Evolutionary conservation across 345 rosid species (phyloP).

Genomic region (Populus alba): DNA sequence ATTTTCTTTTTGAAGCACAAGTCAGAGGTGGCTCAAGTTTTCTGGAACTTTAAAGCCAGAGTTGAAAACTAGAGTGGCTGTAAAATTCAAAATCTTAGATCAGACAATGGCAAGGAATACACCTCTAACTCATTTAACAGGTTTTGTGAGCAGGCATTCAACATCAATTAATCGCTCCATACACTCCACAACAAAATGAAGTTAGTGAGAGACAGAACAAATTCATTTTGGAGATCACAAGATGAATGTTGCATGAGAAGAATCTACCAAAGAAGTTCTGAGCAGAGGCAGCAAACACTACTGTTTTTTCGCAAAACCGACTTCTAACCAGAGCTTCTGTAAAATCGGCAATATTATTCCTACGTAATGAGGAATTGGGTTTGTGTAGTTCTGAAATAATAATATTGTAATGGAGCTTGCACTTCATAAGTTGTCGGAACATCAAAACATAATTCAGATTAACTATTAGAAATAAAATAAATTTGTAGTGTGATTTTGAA

Average conservation of each 20-base stretch:
- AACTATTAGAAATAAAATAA: too few relatives aligned
- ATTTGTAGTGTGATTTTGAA: too few relatives aligned
- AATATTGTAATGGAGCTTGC: too few relatives aligned
- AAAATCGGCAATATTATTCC: too few relatives aligned
- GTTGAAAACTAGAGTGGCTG: slow-evolving; percentile 2
- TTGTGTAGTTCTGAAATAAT: too few relatives aligned
- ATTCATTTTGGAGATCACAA: neutral
- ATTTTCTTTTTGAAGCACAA: neutral
- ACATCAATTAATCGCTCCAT: slow-evolving; percentile 4
- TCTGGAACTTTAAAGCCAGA: neutral
- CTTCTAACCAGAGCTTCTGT: neutral
- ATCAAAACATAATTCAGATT: too few relatives aligned
- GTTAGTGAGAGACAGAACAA: neutral
- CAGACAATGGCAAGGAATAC: slow-evolving; percentile 8
- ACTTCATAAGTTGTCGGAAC: too few relatives aligned
- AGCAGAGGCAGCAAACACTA: neutral
- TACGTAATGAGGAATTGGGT: too few relatives aligned
- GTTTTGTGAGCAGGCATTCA: slow-evolving; percentile 2
- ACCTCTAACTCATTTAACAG: neutral
- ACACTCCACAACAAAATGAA: slow-evolving; percentile 8
- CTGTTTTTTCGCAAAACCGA: neutral
- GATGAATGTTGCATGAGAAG: neutral
- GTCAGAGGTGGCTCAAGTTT: neutral
- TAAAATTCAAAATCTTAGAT: neutral
- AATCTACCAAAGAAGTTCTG: neutral